phyloP scores from a whole-genome alignment of 75 land plant species.

The Pinus taeda region DNA sequence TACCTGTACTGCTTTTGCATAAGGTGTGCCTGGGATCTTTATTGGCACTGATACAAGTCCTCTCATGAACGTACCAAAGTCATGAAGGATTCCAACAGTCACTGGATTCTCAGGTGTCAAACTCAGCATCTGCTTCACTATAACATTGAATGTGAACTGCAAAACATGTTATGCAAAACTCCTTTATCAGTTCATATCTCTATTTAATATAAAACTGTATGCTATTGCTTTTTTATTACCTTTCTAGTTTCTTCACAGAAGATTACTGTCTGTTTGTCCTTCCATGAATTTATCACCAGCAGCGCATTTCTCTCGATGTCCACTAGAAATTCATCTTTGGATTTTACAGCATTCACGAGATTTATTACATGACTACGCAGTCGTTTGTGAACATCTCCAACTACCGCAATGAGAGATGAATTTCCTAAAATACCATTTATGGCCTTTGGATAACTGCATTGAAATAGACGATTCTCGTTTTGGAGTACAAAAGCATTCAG shows the following conservation, averaged over 20 bases:
- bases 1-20: slow-evolving; percentile 62
- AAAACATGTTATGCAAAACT: too few species aligned
- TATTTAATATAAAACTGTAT: not conserved
- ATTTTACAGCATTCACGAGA: slow-evolving; percentile 27
- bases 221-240: slow-evolving; percentile 15
- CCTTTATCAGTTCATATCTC: too few species aligned
- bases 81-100: slow-evolving; percentile 38
- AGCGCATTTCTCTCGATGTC: slow-evolving; percentile 36
- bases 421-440: slow-evolving; percentile 58
- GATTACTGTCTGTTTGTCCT: slow-evolving; percentile 18
- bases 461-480: slow-evolving; percentile 68
- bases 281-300: slow-evolving; percentile 38
- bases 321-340: slow-evolving; percentile 23
- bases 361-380: slow-evolving; percentile 35
- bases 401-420: slow-evolving; percentile 34
- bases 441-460: slow-evolving; percentile 59
- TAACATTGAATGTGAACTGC: slow-evolving; percentile 59
- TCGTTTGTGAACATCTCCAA: slow-evolving; percentile 54
- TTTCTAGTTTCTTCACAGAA: slow-evolving; percentile 53
- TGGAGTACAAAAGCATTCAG: slow-evolving; percentile 68
- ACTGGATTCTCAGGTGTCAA: slow-evolving; percentile 42
- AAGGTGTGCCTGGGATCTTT: slow-evolving; percentile 50
- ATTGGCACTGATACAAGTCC: slow-evolving; percentile 68
- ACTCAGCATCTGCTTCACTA: slow-evolving; percentile 52
- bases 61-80: slow-evolving; percentile 59